Percentiles rank a stretch among this genome's conserved stretches.
These are phyloP conservation scores for Oenanthe javanica DNA, from an alignment of 140 eudicot species.

Conservation along the genomic window DNA sequence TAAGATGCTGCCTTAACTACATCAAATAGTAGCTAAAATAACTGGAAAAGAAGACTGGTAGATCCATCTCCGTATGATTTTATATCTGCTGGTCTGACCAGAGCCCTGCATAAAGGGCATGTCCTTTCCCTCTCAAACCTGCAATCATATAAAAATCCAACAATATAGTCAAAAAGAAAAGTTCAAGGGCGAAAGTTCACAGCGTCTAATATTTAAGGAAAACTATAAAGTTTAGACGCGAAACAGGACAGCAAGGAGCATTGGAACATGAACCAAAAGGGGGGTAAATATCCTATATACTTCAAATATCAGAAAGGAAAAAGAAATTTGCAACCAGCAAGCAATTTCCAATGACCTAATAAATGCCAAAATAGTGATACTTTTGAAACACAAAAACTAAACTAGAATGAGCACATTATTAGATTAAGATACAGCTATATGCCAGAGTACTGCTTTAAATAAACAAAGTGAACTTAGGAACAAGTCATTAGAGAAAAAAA, in stretches of 20 bases:
- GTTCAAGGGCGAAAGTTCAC: too few species aligned
- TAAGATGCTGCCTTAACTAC: not conserved
- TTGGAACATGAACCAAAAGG: not conserved
- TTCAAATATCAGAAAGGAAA: not conserved
- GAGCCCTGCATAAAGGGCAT: constrained; percentile 45
- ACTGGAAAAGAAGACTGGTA: constrained; percentile 43
- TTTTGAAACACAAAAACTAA: not conserved
- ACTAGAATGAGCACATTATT: not conserved
- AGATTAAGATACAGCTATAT: not conserved
- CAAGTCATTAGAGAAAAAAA: not conserved
- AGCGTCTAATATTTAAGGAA: not conserved
- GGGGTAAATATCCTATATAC: not conserved
- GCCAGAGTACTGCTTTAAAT: not conserved
- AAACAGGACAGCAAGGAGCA: not conserved
- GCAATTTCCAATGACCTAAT: too few species aligned
- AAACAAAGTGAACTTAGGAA: not conserved
- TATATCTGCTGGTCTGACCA: constrained; percentile 40
- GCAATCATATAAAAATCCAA: not conserved
- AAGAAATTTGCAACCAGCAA: not conserved
- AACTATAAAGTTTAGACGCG: not conserved
- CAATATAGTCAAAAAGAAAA: too few species aligned
- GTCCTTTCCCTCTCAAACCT: constrained; percentile 56
- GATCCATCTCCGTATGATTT: constrained; percentile 46
- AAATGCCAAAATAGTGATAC: not conserved
- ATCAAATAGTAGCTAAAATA: constrained; percentile 18